phyloP scores from a whole-genome alignment of 2,329 filamentous ascomycete species.

The Hypoxylon sp. region DNA sequence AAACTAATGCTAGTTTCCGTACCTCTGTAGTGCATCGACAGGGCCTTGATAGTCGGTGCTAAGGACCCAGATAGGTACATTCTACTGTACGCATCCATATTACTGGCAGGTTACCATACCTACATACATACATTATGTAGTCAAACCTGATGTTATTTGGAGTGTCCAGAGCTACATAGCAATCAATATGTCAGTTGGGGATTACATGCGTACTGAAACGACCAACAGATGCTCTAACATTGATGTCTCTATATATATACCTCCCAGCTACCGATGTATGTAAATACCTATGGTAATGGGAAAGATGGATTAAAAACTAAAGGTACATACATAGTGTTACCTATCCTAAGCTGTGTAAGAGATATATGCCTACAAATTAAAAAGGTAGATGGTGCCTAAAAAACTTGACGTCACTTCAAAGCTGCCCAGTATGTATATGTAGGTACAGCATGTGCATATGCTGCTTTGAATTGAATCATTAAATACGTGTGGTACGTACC shows the following conservation, averaged over 20 bases:
- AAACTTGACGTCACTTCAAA: constrained; percentile 24
- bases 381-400: neutral
- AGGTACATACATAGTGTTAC: too few species aligned
- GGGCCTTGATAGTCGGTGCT: constrained; percentile 9
- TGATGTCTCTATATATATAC: neutral
- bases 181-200: neutral
- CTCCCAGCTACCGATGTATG: too few species aligned
- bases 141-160: neutral
- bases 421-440: neutral
- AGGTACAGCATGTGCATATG: neutral
- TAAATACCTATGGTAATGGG: neutral
- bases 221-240: neutral
- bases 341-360: too few species aligned
- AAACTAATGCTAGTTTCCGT: constrained; percentile 37
- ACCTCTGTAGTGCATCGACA: constrained; percentile 3
- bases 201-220: neutral
- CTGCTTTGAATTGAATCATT: neutral
- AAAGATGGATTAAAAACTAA: neutral
- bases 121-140: too few species aligned
- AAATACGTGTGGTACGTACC: too few species aligned
- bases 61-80: too few species aligned
- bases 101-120: too few species aligned
- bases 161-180: neutral
- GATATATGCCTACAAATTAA: neutral
- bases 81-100: too few species aligned